These are phyloP conservation scores for Plenodomus biglobosus DNA, from an alignment of 2,329 filamentous ascomycete species.

Conservation along the genomic window DNA sequence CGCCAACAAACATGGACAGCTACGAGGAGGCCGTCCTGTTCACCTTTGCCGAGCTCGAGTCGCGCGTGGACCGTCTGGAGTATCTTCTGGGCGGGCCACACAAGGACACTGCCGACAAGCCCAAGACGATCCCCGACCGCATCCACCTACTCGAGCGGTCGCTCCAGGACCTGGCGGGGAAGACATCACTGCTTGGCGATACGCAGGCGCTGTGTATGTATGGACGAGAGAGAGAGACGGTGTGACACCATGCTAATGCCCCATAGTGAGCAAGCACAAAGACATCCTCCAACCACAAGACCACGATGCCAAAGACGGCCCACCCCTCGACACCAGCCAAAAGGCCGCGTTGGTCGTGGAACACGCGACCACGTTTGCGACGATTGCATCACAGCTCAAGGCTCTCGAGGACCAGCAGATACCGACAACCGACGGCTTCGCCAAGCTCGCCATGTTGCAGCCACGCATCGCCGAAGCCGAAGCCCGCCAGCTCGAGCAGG, in stretches of 20 bases:
- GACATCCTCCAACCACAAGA: slow-evolving; percentile 34
- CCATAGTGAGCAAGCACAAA: slow-evolving; percentile 45
- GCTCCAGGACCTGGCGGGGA: slow-evolving; percentile 44
- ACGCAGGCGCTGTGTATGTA: background rate
- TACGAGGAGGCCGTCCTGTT: slow-evolving; percentile 45
- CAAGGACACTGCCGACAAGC: slow-evolving; percentile 22
- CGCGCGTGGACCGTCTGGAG: slow-evolving; percentile 48
- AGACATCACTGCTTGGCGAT: slow-evolving; percentile 39
- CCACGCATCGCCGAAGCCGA: slow-evolving; percentile 65
- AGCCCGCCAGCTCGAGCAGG: slow-evolving; percentile 62
- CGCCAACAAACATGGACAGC: slow-evolving; percentile 33
- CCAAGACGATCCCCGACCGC: slow-evolving; percentile 36
- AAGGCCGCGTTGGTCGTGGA: slow-evolving; percentile 48
- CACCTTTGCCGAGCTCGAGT: slow-evolving; percentile 50
- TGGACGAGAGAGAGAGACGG: background rate
- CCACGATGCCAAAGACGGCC: slow-evolving; percentile 13
- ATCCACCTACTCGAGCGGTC: slow-evolving; percentile 43
- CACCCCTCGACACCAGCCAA: slow-evolving; percentile 25
- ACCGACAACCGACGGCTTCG: slow-evolving; percentile 48
- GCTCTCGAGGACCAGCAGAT: slow-evolving; percentile 49
- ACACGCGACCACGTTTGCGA: slow-evolving; percentile 47
- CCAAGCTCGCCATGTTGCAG: slow-evolving; percentile 59
- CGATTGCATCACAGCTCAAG: slow-evolving; percentile 48
- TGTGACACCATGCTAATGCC: slow-evolving; percentile 15
- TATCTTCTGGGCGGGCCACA: slow-evolving; percentile 46